Conservation (phyloP, 2,329 filamentous ascomycete genomes). For the Pseudocercospora vitis region DNA sequence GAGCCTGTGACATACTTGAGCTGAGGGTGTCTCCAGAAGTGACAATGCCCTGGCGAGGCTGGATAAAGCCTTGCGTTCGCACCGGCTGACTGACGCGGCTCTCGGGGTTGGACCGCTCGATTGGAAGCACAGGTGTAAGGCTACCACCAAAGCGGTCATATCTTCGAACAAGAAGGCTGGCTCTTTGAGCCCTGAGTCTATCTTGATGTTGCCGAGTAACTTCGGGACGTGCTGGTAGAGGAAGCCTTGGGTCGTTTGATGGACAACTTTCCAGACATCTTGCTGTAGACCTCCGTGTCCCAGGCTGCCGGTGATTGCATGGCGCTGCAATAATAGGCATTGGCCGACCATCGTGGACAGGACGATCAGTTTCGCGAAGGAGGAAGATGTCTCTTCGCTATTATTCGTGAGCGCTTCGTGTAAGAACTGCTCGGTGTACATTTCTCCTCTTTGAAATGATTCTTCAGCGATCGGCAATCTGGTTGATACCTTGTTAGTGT, state of each 20-base stretch:
- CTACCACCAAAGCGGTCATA: neutral
- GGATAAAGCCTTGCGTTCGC: neutral
- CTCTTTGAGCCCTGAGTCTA: neutral
- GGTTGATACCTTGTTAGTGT: neutral
- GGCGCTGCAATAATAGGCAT: neutral
- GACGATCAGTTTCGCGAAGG: neutral
- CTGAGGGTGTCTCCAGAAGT: neutral
- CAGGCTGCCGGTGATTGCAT: neutral
- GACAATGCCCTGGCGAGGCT: neutral
- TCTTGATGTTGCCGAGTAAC: neutral
- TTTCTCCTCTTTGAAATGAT: neutral
- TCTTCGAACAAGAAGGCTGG: neutral
- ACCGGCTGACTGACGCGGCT: neutral
- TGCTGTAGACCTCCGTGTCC: neutral
- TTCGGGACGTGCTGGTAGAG: neutral
- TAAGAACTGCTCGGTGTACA: neutral
- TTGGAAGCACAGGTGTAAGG: neutral
- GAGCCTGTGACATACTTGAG: neutral
- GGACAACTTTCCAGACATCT: neutral
- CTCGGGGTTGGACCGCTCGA: neutral
- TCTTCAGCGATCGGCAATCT: neutral
- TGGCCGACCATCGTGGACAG: neutral
- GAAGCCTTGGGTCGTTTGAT: neutral
- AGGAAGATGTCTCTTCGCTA: neutral
- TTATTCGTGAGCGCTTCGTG: neutral